These are phyloP conservation scores for Polysphondylium violaceum DNA, from an alignment of 78 protist species.

Conservation along the genomic window DNA sequence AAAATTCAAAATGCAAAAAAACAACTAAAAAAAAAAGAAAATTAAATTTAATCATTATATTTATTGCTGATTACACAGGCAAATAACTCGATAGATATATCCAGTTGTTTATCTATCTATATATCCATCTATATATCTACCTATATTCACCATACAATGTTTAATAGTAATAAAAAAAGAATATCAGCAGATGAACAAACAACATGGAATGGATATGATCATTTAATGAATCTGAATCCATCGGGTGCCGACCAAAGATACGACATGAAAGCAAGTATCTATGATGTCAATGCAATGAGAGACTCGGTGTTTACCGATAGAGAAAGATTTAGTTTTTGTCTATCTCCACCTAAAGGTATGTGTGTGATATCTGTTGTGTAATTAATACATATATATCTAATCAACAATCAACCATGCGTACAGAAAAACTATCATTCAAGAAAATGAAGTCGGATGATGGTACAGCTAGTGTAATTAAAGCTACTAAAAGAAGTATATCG, in stretches of 20 bases:
- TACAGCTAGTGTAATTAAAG: constrained; percentile 8
- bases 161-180: neutral
- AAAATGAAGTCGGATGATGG: too few relatives aligned
- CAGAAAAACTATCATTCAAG: constrained; percentile 8
- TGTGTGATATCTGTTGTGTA: neutral
- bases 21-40: too few relatives aligned
- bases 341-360: constrained; percentile 76
- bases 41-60: too few relatives aligned
- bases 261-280: constrained; percentile 60
- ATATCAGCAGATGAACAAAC: constrained; percentile 14
- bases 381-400: neutral
- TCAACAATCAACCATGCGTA: neutral
- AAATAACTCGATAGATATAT: too few relatives aligned
- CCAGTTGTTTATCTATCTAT: too few relatives aligned
- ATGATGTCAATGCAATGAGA: constrained; percentile 46
- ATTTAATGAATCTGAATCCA: constrained; percentile 40
- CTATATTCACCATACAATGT: too few relatives aligned
- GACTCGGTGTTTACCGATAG: constrained; percentile 50
- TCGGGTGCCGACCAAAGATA: neutral
- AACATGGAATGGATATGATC: constrained; percentile 70
- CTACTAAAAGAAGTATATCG: constrained; percentile 6
- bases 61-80: too few relatives aligned
- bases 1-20: too few relatives aligned
- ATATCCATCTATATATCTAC: too few relatives aligned
- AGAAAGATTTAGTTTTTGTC: constrained; percentile 69